Conservation (phyloP, 192 early-diverging fungal species). For the Backusella tarrabulga region DNA sequence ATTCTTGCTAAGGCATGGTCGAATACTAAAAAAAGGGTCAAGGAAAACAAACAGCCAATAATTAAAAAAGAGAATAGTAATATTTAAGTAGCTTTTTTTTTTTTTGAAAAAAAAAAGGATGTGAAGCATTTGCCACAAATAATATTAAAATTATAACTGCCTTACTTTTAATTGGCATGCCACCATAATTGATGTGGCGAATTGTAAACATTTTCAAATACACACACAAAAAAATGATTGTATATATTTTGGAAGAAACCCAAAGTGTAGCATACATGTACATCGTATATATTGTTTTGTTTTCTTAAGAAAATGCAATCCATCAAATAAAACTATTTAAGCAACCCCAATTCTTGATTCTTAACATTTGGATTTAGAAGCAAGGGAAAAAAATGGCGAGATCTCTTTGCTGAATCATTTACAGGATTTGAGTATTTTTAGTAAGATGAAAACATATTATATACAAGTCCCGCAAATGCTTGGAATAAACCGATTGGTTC, state of each 20-base stretch:
- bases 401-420: not conserved
- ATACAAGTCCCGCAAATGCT: not conserved
- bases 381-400: not conserved
- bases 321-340: not conserved
- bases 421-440: not conserved
- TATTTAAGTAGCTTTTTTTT: not conserved
- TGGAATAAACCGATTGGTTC: not conserved
- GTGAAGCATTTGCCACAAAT: not conserved
- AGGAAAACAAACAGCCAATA: too few species aligned
- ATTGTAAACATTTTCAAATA: not conserved
- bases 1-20: not conserved
- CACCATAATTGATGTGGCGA: not conserved
- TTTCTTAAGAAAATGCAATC: not conserved
- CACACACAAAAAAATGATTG: too few species aligned
- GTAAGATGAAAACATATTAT: not conserved
- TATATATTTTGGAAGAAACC: not conserved
- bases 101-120: not conserved
- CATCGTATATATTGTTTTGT: not conserved
- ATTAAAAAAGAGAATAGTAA: not conserved
- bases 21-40: not conserved
- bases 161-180: not conserved
- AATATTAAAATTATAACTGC: not conserved
- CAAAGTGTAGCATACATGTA: not conserved
- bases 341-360: not conserved
- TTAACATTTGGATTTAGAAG: not conserved